Evolutionary conservation across 176 grass and related monocot species (phyloP).

Genomic region (Hyparrhenia diplandra): DNA sequence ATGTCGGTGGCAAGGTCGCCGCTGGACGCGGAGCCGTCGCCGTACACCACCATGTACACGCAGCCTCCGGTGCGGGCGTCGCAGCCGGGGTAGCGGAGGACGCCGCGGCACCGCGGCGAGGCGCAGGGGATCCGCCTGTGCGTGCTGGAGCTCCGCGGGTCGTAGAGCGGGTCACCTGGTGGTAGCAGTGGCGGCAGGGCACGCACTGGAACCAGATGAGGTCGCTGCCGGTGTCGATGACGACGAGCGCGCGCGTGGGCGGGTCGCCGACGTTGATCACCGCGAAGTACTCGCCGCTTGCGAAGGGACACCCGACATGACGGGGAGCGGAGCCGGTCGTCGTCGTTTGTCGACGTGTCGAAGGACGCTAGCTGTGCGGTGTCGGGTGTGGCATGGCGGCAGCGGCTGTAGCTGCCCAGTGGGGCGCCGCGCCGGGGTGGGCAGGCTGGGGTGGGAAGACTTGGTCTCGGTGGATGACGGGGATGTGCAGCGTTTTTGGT

Average conservation of each 20-base stretch:
- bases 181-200: slow-evolving; percentile 78
- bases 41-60: slow-evolving; percentile 52
- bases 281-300: slow-evolving; percentile 75
- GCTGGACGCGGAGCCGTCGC: slow-evolving; percentile 50
- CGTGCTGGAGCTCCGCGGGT: slow-evolving; percentile 49
- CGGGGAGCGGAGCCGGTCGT: slow-evolving; percentile 26
- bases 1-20: slow-evolving; percentile 58
- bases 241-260: slow-evolving; percentile 39
- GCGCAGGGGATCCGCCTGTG: slow-evolving; percentile 43
- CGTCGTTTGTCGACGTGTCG: not conserved
- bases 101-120: slow-evolving; percentile 31
- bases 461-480: slow-evolving; percentile 46
- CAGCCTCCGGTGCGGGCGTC: slow-evolving; percentile 35
- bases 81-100: slow-evolving; percentile 38
- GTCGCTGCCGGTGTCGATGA: slow-evolving; percentile 91
- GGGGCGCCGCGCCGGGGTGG: slow-evolving; percentile 20
- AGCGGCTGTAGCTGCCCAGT: slow-evolving; percentile 4
- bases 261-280: slow-evolving; percentile 61
- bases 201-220: slow-evolving; percentile 71
- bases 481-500: slow-evolving; percentile 43
- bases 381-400: slow-evolving; percentile 18
- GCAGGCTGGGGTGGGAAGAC: too few species aligned
- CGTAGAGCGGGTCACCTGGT: slow-evolving; percentile 56
- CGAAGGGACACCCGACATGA: slow-evolving; percentile 46
- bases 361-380: not conserved